These are phyloP conservation scores for Annulohypoxylon bovei DNA, from an alignment of 495 filamentous ascomycete species.

Conservation along the genomic window DNA sequence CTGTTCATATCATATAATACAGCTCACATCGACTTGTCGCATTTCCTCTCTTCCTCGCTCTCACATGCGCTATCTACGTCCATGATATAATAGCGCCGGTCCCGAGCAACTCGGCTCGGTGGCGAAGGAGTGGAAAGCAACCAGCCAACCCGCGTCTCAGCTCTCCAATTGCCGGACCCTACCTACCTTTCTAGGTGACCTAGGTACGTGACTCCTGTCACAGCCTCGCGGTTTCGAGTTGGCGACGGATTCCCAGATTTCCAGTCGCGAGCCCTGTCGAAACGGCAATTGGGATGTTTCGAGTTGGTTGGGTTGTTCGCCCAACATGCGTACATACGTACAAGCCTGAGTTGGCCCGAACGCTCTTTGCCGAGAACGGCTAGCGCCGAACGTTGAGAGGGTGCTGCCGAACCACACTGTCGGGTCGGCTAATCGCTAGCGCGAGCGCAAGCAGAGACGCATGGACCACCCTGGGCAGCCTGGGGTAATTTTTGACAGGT, in stretches of 20 bases:
- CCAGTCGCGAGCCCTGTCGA: neutral
- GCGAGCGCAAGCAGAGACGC: neutral
- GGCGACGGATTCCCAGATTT: neutral
- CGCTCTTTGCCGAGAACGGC: neutral
- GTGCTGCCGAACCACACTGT: slow-evolving; percentile 25
- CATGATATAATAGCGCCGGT: neutral
- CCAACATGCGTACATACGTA: no score
- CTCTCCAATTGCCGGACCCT: neutral
- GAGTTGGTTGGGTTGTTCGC: no score
- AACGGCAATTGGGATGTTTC: no score
- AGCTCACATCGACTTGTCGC: neutral
- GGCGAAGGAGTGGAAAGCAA: neutral
- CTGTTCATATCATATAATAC: neutral
- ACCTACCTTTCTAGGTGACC: no score
- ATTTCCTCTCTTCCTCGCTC: no score
- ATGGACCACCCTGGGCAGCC: neutral
- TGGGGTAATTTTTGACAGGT: neutral
- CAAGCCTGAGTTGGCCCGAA: no score
- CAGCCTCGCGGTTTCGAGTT: neutral
- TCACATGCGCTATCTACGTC: no score
- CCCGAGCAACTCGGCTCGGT: neutral
- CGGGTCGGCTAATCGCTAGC: slow-evolving; percentile 26
- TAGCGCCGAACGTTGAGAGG: slow-evolving; percentile 1
- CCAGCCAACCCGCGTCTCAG: neutral
- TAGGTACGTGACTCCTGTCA: no score